These are phyloP conservation scores for Cupressus sempervirens DNA, from an alignment of 75 land plant species.

Conservation along the genomic window DNA sequence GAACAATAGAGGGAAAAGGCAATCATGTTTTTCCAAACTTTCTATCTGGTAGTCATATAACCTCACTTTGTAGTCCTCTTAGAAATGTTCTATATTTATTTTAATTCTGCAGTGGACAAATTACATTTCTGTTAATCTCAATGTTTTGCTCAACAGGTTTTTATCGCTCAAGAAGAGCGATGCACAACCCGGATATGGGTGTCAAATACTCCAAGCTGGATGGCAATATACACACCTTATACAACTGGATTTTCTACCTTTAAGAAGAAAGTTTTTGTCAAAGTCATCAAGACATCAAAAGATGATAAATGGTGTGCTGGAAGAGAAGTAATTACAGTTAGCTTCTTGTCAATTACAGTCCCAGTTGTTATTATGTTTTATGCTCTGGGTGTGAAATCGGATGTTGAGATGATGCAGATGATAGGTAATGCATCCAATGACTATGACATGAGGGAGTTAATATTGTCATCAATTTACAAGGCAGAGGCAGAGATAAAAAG, in stretches of 20 bases:
- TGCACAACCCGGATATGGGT: constrained; percentile 57
- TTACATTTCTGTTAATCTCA: background rate
- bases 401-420: constrained; percentile 62
- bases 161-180: constrained; percentile 79
- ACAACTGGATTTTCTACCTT: constrained; percentile 11
- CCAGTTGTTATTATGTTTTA: constrained; percentile 64
- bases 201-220: constrained; percentile 45
- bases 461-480: constrained; percentile 51
- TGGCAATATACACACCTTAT: constrained; percentile 39
- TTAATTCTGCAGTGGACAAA: background rate
- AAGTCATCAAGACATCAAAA: constrained; percentile 31
- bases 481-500: constrained; percentile 41
- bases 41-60: background rate
- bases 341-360: constrained; percentile 28
- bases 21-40: constrained; percentile 17
- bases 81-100: background rate
- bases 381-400: constrained; percentile 75
- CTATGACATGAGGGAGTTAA: constrained; percentile 32
- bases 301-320: constrained; percentile 30
- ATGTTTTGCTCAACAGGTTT: constrained; percentile 36
- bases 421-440: constrained; percentile 39
- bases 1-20: constrained; percentile 33
- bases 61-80: background rate
- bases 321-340: constrained; percentile 27
- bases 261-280: constrained; percentile 39